Evolutionary conservation across 2,329 filamentous ascomycete species (phyloP).

Genomic region (Fusarium irregulare): DNA sequence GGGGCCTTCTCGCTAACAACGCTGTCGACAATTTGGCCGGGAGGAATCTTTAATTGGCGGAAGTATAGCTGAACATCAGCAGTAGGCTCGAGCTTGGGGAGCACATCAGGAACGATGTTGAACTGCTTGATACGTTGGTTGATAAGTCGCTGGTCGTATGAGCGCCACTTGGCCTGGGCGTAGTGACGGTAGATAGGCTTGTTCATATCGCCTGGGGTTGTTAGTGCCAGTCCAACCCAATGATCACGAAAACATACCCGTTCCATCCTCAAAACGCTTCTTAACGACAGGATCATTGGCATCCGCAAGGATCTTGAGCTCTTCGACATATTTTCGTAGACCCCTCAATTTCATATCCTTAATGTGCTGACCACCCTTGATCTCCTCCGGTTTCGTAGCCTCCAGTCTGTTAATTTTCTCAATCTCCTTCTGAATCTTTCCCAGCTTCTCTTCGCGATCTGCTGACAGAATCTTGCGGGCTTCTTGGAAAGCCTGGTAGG

Average conservation of each 20-base stretch:
- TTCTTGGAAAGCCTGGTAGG: constrained; percentile 98
- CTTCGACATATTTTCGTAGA: constrained; percentile 78
- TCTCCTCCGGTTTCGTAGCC: constrained; percentile 64
- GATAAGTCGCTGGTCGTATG: constrained; percentile 82
- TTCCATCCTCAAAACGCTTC: constrained; percentile 90
- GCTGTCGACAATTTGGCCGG: constrained; percentile 83
- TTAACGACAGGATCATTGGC: constrained; percentile 96
- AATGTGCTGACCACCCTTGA: constrained; percentile 70
- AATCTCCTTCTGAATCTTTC: constrained; percentile 74
- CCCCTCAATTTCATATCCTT: constrained; percentile 76
- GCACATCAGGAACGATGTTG: constrained; percentile 86
- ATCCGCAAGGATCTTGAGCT: constrained; percentile 88
- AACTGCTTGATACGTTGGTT: constrained; percentile 89
- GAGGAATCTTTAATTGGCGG: constrained; percentile 73
- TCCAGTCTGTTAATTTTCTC: constrained; percentile 76
- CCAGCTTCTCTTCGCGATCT: constrained; percentile 84
- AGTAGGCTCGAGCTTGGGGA: constrained; percentile 81
- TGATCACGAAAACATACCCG: constrained; percentile 66
- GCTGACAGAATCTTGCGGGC: constrained; percentile 83
- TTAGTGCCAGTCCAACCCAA: neutral
- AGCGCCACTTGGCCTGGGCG: constrained; percentile 87
- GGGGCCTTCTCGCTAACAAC: constrained; percentile 78
- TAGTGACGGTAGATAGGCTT: constrained; percentile 96
- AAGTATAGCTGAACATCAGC: constrained; percentile 88
- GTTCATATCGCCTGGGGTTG: constrained; percentile 82